These are phyloP conservation scores for Gamarada debralockiae DNA, from an alignment of 495 filamentous ascomycete genomes.

Conservation along the genomic window DNA sequence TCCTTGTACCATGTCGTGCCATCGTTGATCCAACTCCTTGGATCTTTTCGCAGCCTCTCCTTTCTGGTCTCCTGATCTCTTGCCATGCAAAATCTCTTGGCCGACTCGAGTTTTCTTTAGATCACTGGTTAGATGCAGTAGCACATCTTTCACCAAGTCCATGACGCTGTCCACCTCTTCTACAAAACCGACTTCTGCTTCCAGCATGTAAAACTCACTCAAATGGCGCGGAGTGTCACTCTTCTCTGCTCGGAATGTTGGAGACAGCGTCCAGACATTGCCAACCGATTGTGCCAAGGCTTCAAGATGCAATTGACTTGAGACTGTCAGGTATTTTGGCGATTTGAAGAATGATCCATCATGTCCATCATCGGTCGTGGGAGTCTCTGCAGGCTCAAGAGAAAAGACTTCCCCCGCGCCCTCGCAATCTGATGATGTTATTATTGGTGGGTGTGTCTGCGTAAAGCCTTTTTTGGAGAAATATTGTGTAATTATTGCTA, in stretches of 20 bases:
- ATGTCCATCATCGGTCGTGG: constrained; percentile 25
- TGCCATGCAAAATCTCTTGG: constrained; percentile 55
- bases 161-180: constrained; percentile 67
- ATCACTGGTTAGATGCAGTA: constrained; percentile 54
- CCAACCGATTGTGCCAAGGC: constrained; percentile 84
- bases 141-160: constrained; percentile 71
- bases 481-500: constrained; percentile 67
- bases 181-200: constrained; percentile 81
- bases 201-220: constrained; percentile 98
- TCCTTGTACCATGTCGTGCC: constrained; percentile 57
- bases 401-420: constrained; percentile 95
- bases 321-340: constrained; percentile 94
- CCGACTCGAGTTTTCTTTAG: constrained; percentile 48
- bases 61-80: constrained; percentile 25
- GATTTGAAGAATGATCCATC: constrained; percentile 67
- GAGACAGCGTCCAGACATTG: constrained; percentile 91
- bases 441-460: constrained; percentile 87
- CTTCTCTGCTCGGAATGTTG: constrained; percentile 90
- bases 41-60: neutral
- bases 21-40: constrained; percentile 56
- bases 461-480: constrained; percentile 68
- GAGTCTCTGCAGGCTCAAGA: constrained; percentile 35
- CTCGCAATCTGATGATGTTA: constrained; percentile 97
- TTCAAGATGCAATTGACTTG: constrained; percentile 91
- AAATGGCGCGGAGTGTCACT: constrained; percentile 93